Evolutionary conservation across 2,329 filamentous ascomycete genomes (phyloP), one percentile per base, ranked within the genome.

Genomic region (Trematosphaeria pertusa): DNA sequence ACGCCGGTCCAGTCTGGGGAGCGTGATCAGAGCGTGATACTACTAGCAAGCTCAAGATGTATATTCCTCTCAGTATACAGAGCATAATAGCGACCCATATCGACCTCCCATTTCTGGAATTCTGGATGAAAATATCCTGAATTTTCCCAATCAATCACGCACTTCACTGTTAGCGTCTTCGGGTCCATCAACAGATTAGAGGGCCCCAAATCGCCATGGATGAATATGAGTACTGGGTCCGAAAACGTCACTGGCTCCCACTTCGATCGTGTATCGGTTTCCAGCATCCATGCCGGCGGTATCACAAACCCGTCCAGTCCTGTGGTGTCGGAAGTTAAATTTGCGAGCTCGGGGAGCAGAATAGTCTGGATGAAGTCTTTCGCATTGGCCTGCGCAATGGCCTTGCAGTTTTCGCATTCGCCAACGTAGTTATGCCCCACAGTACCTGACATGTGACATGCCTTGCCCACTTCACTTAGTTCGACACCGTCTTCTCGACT

Each of bases 381-480:
- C 7, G 31, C 15, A 34, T 34, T 34, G 15, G 11, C 15, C 11
- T 28, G 24, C 24, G 24, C 24, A 28, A 28, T 28, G 15, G 12
- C 31, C 15, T 34, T 34, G 31, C 31, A 34, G 11, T 34, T 34
- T 34, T 34, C 15, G 15, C 31, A 34, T 34, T 34, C 31, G 31
- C 31, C 15, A 17, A n/a, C 31, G 31, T 17, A n/a, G 31, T 15
- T 34, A 34, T 34, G 15, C 31, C 31, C 15, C 14, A 34, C 15
- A 34, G 12, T 17, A 34, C 31, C 31, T 17, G 31, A 14, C 31
- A n/a, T 34, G 12, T 17, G 31, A 17, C 15, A 34, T 34, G 11
- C 15, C 31, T 34, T 34, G 15, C 31, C 15, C 11, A 17, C 31
- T 34, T 34, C 31, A 34, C 31, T 34, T 34, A 34, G 31, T n/a